Evolutionary conservation across 2,329 filamentous ascomycete genomes (phyloP), one percentile per base, ranked within the genome.

Genomic region (Huntiella bhutanensis): DNA sequence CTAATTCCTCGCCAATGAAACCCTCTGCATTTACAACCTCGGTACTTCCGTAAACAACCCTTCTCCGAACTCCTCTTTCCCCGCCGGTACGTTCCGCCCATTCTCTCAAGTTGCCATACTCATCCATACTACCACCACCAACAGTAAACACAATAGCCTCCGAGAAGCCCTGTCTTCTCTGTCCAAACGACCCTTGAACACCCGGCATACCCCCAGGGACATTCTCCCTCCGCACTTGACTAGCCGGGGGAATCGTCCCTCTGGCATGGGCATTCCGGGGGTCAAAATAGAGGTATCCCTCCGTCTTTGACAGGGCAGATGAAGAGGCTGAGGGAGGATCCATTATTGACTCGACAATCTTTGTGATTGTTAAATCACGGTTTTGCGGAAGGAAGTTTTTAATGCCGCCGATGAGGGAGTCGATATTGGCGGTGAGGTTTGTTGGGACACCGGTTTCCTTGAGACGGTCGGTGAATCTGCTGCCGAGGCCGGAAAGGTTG

Each of bases 321-420:
- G 84, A 88, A 3, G 84, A 85, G 3, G 91, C 88, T 8, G 85
- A 77, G 40, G 84, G 73, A 0, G 91, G 91, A 57, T 98, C 91
- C 88, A 98, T 98, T 56, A 98, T 80, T 1, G 85, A 93, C 61
- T 98, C 91, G 36, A 91, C 88, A 58, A 98, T 95, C 64, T 96
- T 96, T 48, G 92, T 98, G 45, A 98, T 75, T 0, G 91, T 96
- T 7, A 96, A 73, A 58, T 98, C 92, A 55, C 87, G 85, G 64
- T 98, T 92, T 11, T 77, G 84, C 0, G 92, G 91, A n/a, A 98
- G 67, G 63, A 98, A 93, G 63, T 94, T 96, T 65, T 96, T 98
- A 57, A 98, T 88, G 38, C 88, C 88, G 4, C 85, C 88, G 51
- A 96, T 87, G 38, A 98, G 74, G 28, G 82, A 88, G 60, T 96